Evolutionary conservation across 2,329 filamentous ascomycete genomes (phyloP), one percentile per base, ranked within the genome.

Genomic region (Boeremia lycopersici): DNA sequence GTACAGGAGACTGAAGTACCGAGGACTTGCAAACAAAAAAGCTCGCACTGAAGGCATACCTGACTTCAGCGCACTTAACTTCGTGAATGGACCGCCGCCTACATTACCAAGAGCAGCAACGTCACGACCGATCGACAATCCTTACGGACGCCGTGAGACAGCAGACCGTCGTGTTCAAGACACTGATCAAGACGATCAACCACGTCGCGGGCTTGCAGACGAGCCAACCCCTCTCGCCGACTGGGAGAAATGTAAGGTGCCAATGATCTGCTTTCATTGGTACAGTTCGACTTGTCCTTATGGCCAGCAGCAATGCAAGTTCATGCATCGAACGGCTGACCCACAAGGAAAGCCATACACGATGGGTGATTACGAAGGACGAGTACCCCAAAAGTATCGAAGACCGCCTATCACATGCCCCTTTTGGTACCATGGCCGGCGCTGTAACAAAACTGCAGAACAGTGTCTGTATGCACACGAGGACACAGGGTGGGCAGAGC

Each of bases 211-310:
- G 6, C 4, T 41, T 11, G 29, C 36, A 9, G 36, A 54, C 31
- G 41, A 31, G 2, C 28, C 25, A 15, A 17, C 8, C 8, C 49
- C 62, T 13, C 48, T 68, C 8, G 56, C 51, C 30, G 41, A 59
- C 8, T 70, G 64, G 59, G 69, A 71, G 42, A 7, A 28, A 4
- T 40, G 57, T 7, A 75, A 75, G 60, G 44, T 69, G 12, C 71
- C 64, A 10, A n/a, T 65, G 33, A 64, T 65, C 6, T 75, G 73
- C 33, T 62, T 56, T 39, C 48, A 67, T 1, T 74, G 67, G 66
- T 65, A 59, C 15, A 66, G 63, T 38, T 55, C 46, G 1, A 59
- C 54, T 7, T 74, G 72, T 43, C 31, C 15, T 6, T 64, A 52
- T 36, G 36, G 50, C 17, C 40, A 62, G 2, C 45, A 59, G 19